These are phyloP conservation scores for Dittrichia graveolens DNA, from an alignment of 129 eudicot species.

Conservation along the genomic window DNA sequence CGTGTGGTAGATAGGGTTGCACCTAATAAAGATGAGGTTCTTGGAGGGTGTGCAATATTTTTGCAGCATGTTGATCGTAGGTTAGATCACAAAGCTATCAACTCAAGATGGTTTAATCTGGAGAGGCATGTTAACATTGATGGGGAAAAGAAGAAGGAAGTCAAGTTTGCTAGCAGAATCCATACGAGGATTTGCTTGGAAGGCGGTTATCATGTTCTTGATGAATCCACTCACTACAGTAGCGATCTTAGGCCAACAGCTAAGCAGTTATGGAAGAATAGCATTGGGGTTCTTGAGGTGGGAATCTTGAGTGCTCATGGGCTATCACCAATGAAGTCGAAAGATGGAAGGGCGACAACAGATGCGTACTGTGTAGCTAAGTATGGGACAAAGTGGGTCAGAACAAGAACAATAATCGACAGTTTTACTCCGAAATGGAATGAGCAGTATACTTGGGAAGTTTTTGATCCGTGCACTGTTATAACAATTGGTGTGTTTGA, in stretches of 20 bases:
- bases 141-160: conserved; percentile 69
- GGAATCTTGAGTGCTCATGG: conserved; percentile 61
- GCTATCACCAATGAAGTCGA: conserved; percentile 57
- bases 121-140: conserved; percentile 58
- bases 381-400: conserved; percentile 67
- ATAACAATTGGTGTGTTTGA: conserved; percentile 66
- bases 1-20: conserved; percentile 62
- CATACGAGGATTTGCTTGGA: conserved; percentile 60
- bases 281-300: conserved; percentile 64
- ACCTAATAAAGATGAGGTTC: conserved; percentile 52
- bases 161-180: conserved; percentile 60
- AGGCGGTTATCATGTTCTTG: conserved; percentile 74
- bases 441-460: conserved; percentile 75
- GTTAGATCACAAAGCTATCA: conserved; percentile 51
- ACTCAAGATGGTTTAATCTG: conserved; percentile 59
- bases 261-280: conserved; percentile 63
- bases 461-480: conserved; percentile 67
- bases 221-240: conserved; percentile 71
- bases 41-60: conserved; percentile 57
- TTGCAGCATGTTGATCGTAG: conserved; percentile 62
- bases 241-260: conserved; percentile 67
- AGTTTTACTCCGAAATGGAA: conserved; percentile 67
- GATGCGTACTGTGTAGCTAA: conserved; percentile 74
- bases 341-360: conserved; percentile 64
- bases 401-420: conserved; percentile 62